Evolutionary conservation across 2,329 filamentous ascomycete species (phyloP).

Genomic region (Neoscytalidium dimidiatum): DNA sequence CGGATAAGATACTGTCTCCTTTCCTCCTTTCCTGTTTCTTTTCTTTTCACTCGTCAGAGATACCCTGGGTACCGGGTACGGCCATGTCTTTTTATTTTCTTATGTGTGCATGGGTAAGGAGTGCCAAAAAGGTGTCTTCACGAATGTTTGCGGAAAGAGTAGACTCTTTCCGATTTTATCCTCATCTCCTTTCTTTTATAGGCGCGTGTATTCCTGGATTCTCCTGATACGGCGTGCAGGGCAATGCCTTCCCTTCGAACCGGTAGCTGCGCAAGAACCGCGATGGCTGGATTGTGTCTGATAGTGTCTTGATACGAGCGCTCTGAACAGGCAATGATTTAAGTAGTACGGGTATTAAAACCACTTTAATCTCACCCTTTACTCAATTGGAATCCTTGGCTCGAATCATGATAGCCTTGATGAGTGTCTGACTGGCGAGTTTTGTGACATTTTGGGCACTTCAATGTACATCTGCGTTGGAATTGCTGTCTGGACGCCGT

Average conservation of each 20-base stretch:
- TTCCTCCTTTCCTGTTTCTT: background rate
- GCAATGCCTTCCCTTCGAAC: background rate
- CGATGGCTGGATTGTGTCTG: background rate
- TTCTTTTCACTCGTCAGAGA: background rate
- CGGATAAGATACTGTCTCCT: background rate
- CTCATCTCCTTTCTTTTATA: too few species aligned
- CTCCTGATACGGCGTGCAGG: background rate
- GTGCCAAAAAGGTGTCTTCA: conserved; percentile 5
- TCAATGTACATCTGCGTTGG: too few species aligned
- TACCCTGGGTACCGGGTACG: conserved; percentile 6
- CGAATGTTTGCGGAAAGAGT: background rate
- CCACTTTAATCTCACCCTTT: background rate
- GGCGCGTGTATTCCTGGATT: background rate
- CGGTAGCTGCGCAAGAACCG: background rate
- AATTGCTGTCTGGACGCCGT: too few species aligned
- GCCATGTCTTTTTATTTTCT: background rate
- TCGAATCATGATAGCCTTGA: background rate
- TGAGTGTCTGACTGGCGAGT: background rate
- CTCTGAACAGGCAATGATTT: background rate
- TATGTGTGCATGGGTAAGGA: background rate
- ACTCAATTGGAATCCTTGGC: background rate
- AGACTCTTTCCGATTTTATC: background rate
- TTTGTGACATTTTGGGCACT: too few species aligned
- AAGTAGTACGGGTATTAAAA: background rate
- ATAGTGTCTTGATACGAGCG: background rate